Base-by-base conservation (phyloP, 768 basidiomycete species). In the Calocera viscosa region DNA sequence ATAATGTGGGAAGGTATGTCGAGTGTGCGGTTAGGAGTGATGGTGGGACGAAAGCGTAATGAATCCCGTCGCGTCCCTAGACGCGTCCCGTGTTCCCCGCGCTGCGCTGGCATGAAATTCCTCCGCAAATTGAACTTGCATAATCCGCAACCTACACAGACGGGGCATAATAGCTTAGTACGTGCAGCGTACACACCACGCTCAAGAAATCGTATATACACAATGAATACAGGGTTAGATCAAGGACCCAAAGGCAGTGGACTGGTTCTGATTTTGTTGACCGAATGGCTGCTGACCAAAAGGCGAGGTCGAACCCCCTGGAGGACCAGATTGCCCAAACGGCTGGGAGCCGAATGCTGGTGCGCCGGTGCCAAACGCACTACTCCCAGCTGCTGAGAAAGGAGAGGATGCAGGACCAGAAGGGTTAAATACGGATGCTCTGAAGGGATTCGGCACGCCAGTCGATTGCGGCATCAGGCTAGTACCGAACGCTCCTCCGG, bases 381-480 rank as follows among this genome's bases (percentile, higher is more conserved):
- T 47, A 26, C 22, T 33, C 11, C 35, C 35, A 24, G 53, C 66
- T 2, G 14, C 53, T 60, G 53, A 22, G 53, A 60, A 60, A 32
- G 66, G 63, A 63, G 17, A 47, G 28, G 32, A 63, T 24, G 65
- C 66, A n/a, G 43, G 3, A 8, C 60, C 68, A 41, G 63, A 39
- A 32, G 63, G 39, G 32, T 64, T 35, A 35, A 70, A 68, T 75
- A 78, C 76, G 28, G 80, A 76, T 39, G 77, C 74, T 28, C 80
- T 74, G 76, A 81, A 81, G 14, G 80, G 80, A 68, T 81, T 81
- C 38, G 75, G 76, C 0, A 60, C 71, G 0, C 79, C 80, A 1
- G 79, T 80, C 63, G 73, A 70, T 67, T 81, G 80, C 1, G 80
- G 79, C 22, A 78, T 73, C 32, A 80, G 68, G 14, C 78, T 78